phyloP scores from a whole-genome alignment of 2,329 filamentous ascomycete genomes.

The Colletotrichum falcatum region DNA sequence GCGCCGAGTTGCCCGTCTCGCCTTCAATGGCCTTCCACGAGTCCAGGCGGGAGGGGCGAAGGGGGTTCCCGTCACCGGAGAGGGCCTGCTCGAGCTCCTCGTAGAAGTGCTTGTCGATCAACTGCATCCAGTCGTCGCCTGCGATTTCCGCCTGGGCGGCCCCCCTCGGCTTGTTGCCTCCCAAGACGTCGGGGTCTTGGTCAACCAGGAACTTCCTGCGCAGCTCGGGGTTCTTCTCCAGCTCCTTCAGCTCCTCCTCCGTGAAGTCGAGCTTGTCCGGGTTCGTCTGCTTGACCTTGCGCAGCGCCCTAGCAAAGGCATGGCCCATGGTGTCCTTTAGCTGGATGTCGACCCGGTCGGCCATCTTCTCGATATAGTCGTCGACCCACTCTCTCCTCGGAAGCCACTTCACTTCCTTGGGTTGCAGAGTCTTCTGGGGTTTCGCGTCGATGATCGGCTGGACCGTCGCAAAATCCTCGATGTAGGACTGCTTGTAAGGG shows the following conservation, averaged over 20 bases:
- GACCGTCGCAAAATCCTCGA: constrained; percentile 85
- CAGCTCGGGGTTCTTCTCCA: constrained; percentile 54
- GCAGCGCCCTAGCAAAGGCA: constrained; percentile 57
- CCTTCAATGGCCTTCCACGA: constrained; percentile 48
- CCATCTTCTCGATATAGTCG: constrained; percentile 66
- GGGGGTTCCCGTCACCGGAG: constrained; percentile 44
- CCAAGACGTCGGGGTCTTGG: constrained; percentile 38
- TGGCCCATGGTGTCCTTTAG: constrained; percentile 56
- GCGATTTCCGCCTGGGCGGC: constrained; percentile 8
- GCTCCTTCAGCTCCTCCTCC: constrained; percentile 59
- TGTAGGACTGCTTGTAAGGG: constrained; percentile 77
- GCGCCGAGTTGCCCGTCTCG: constrained; percentile 54
- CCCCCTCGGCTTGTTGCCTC: constrained; percentile 4
- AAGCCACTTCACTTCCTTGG: constrained; percentile 69
- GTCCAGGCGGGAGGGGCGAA: constrained; percentile 52
- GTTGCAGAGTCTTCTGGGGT: constrained; percentile 60
- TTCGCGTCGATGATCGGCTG: constrained; percentile 83
- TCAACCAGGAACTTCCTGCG: constrained; percentile 53
- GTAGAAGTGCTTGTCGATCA: constrained; percentile 45
- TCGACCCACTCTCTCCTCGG: constrained; percentile 70
- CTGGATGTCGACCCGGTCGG: constrained; percentile 56
- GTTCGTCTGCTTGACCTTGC: constrained; percentile 55
- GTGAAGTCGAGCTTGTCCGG: constrained; percentile 67
- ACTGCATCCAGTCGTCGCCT: constrained; percentile 29
- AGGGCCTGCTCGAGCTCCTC: constrained; percentile 43